Evolutionary conservation across 495 filamentous ascomycete genomes (phyloP), one percentile per base, ranked within the genome.

Genomic region (Penicillium taxi): DNA sequence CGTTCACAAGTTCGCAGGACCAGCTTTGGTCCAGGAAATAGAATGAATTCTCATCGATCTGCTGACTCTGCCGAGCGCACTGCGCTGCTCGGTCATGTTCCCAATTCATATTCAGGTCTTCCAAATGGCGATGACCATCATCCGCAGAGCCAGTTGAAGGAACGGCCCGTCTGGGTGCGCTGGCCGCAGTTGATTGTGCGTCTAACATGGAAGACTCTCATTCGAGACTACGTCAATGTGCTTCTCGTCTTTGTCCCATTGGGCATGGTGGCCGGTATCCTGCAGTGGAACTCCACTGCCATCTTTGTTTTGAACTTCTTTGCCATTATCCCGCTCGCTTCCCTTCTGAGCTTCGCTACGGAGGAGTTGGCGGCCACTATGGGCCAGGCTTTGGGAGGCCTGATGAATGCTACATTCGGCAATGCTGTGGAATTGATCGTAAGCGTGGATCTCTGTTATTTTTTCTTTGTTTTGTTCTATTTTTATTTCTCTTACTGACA

Each of bases 401-500:
- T 98, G 47, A 74, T 96, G 55, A 98, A 98, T 69, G 91, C 91
- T 17, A 93, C 86, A 5, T 95, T 94, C 65, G 91, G 91, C 26
- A 98, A 98, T 70, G 91, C 91, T 0, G 90, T 96, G n/a, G 91
- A 98, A 52, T 63, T 96, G 50, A 98, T 98, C 67, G 91, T 94
- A 69, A 52, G 83, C 5, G 16, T 36, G 28, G 36, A 20, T 51
- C 41, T 32, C 12, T 42, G 34, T 25, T 45, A 26, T 24, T 19
- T 35, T n/a, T 31, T 9, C 21, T 42, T 15, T 25, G 9, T 22
- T 9, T 16, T 5, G n/a, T 14, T 28, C 16, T 14, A 2, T 12
- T 9, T 22, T 6, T 3, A 30, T 32, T 26, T 6, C 19, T 25
- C 5, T 8, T 16, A 6, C 18, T 23, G 14, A 15, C 16, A 24